Evolutionary conservation across 139 green algal genomes (phyloP).

Genomic region (Eudorina sp.): DNA sequence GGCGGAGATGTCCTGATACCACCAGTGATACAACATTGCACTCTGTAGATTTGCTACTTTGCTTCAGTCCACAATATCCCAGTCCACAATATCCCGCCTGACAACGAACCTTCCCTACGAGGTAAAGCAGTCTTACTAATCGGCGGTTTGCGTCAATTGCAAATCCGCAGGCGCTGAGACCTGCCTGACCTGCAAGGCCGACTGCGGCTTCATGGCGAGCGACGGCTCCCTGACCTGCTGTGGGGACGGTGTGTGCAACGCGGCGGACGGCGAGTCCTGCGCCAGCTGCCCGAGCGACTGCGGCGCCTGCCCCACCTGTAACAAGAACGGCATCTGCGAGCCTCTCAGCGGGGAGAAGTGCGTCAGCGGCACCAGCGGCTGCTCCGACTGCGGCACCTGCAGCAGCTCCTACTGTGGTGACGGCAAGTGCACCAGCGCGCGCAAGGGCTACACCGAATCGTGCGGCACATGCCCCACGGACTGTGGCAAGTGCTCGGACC

Average conservation of each 20-base stretch:
- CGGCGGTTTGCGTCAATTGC: no score
- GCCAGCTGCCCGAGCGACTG: not conserved
- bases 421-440: not conserved
- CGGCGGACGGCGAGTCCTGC: not conserved
- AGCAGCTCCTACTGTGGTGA: conserved; percentile 8
- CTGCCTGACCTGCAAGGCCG: not conserved
- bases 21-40: no score
- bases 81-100: no score
- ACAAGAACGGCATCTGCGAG: conserved; percentile 28
- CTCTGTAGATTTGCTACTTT: no score
- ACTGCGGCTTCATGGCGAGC: not conserved
- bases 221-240: not conserved
- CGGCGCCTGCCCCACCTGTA: not conserved
- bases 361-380: not conserved
- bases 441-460: conserved; percentile 17
- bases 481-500: not conserved
- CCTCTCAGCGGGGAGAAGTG: not conserved
- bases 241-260: conserved; percentile 12
- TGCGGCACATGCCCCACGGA: conserved; percentile 2
- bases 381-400: conserved; percentile 15
- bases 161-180: conserved; percentile 24
- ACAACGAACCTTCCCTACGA: no score
- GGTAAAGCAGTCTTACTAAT: no score
- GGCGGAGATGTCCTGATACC: no score
- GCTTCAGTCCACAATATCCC: no score